These are phyloP conservation scores for Dioszegia aurantiaca DNA, from an alignment of 768 basidiomycete genomes.

Conservation along the genomic window DNA sequence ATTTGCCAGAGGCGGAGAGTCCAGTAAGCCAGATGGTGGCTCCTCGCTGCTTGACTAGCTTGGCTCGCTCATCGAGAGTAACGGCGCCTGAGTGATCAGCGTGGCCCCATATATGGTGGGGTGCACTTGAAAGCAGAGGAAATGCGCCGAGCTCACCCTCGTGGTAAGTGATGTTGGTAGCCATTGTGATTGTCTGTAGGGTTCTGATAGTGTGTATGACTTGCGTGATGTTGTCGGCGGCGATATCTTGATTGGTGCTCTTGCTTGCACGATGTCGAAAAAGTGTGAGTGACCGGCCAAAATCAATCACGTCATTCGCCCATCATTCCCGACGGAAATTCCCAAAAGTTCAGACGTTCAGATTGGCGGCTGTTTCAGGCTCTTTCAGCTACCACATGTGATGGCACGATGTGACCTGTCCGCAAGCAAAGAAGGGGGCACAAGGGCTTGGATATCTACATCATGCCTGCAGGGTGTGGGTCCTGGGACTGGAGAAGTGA, in stretches of 20 bases:
- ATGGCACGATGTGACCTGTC: too few species aligned
- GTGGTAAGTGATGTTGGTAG: slow-evolving; percentile 56
- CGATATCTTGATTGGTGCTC: too few species aligned
- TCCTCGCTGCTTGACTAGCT: slow-evolving; percentile 73
- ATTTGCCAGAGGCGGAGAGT: slow-evolving; percentile 94
- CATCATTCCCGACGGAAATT: neutral
- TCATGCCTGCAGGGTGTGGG: too few species aligned
- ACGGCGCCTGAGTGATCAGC: slow-evolving; percentile 63
- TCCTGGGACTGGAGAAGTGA: too few species aligned
- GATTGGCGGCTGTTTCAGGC: too few species aligned
- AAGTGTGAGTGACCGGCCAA: neutral
- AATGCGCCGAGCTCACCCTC: slow-evolving; percentile 36
- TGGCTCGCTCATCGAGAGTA: slow-evolving; percentile 63
- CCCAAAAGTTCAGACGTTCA: too few species aligned
- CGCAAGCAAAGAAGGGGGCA: too few species aligned
- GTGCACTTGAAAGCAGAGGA: too few species aligned
- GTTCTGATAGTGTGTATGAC: neutral
- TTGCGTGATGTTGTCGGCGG: too few species aligned
- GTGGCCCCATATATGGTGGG: neutral
- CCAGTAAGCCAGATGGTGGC: slow-evolving; percentile 96
- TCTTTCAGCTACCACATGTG: too few species aligned
- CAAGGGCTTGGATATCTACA: too few species aligned
- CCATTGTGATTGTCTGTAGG: slow-evolving; percentile 32
- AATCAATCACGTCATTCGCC: slow-evolving; percentile 16
- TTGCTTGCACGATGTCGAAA: too few species aligned